Conservation (phyloP, 768 basidiomycete genomes). For the Fomitopsis serialis region DNA sequence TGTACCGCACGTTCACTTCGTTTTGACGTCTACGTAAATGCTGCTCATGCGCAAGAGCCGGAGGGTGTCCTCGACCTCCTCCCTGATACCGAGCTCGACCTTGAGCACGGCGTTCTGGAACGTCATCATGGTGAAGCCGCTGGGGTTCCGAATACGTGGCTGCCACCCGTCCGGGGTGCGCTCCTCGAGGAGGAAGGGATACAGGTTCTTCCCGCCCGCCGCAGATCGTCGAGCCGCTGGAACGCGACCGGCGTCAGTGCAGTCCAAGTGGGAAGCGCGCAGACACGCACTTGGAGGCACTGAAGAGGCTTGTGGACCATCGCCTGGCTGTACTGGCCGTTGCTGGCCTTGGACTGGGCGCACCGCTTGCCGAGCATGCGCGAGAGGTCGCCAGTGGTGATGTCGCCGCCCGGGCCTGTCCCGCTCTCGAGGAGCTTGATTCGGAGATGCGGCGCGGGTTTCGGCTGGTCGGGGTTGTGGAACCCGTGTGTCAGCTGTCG, state of each 20-base stretch:
- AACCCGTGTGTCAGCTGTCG: no score
- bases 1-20: not conserved
- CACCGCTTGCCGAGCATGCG: slow-evolving; percentile 55
- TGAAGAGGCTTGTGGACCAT: slow-evolving; percentile 55
- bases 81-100: slow-evolving; percentile 26
- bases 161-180: slow-evolving; percentile 71
- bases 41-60: not conserved
- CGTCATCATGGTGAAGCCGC: slow-evolving; percentile 52
- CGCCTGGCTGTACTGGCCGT: slow-evolving; percentile 50
- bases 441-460: slow-evolving; percentile 40
- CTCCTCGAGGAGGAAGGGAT: slow-evolving; percentile 58
- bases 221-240: slow-evolving; percentile 59
- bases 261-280: not conserved
- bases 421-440: slow-evolving; percentile 53
- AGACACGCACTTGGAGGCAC: slow-evolving; percentile 50
- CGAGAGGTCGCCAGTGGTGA: slow-evolving; percentile 58
- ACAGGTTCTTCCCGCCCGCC: slow-evolving; percentile 55
- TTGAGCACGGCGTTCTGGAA: slow-evolving; percentile 41
- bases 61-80: slow-evolving; percentile 16
- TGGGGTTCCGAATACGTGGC: slow-evolving; percentile 43
- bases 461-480: slow-evolving; percentile 47
- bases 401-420: slow-evolving; percentile 42
- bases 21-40: not conserved
- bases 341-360: slow-evolving; percentile 44
- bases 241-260: not conserved